Base-by-base conservation (phyloP, 2,329 filamentous ascomycete species). In the Blastomyces silverae region DNA sequence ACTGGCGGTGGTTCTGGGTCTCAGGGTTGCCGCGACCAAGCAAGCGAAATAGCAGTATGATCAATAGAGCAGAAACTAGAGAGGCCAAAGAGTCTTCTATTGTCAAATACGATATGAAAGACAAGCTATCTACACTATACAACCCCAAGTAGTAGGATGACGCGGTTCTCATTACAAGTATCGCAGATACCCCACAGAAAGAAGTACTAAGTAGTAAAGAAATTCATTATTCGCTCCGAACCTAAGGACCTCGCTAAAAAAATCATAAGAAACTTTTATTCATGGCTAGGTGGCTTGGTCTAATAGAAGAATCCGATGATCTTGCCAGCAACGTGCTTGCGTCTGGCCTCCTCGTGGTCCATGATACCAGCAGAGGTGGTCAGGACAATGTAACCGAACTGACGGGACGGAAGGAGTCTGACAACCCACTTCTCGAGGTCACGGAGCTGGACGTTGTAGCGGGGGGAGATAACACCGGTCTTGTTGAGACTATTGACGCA, bases 231-330 rank as follows among this genome's bases (percentile, higher is more conserved):
- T 25, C 22, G 34, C 42, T 64, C 42, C 28, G 52, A 52, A 60
- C 34, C 28, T 22, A 57, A 59, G 25, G 48, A 60, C 63, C 48
- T 48, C 50, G 34, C 42, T 61, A 57, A 55, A 22, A 57, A 57
- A 25, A 44, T 58, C 61, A 62, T 42, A 46, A 56, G 42, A 34
- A 62, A 62, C 55, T 57, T 65, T 63, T 65, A 57, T 55, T 57
- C 34, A 39, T 31, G 17, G 22, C 22, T 60, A 22, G 22, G 20
- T 59, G 20, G 34, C 46, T 44, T 25, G 53, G 50, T 79, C 80
- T 94, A 97, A 87, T 97, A 97, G 87, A 97, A 97, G 89, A 97
- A 99, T 76, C 94, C 94, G 75, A 97, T 91, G 83, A 99, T 91
- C 89, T 99, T 99, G 83, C 94, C 94, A 74, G 93, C 88, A 79